Percentiles rank a stretch among this genome's conserved stretches.
Evolutionary conservation across 2,329 filamentous ascomycete species (phyloP).

Genomic region (Pseudopyricularia cyperi): DNA sequence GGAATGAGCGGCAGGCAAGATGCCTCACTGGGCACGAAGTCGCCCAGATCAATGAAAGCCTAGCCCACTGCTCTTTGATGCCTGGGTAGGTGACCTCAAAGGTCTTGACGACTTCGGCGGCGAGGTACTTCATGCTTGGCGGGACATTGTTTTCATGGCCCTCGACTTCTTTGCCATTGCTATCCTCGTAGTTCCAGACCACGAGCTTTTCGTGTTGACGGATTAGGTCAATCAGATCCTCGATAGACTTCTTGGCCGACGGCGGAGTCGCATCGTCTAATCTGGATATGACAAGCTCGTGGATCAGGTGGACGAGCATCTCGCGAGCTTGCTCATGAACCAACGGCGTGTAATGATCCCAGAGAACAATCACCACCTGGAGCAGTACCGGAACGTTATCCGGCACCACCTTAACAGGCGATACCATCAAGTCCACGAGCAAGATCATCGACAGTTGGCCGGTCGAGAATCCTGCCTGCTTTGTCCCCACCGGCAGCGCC

Average conservation of each 20-base stretch:
- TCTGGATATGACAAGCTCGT: constrained; percentile 75
- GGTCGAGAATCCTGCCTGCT: constrained; percentile 80
- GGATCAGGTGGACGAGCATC: constrained; percentile 95
- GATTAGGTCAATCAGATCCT: constrained; percentile 78
- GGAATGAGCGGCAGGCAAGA: constrained; percentile 91
- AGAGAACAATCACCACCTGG: constrained; percentile 84
- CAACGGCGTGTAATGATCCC: constrained; percentile 92
- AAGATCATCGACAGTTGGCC: constrained; percentile 89
- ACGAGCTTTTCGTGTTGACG: constrained; percentile 73
- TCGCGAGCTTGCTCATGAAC: constrained; percentile 95
- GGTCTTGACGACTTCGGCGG: constrained; percentile 68
- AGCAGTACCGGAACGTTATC: constrained; percentile 77
- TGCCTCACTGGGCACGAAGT: constrained; percentile 93
- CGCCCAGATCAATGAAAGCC: constrained; percentile 84
- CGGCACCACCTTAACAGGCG: constrained; percentile 65
- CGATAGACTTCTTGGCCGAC: constrained; percentile 55
- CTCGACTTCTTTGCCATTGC: constrained; percentile 58
- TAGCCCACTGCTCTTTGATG: constrained; percentile 84
- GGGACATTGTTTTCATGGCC: constrained; percentile 71
- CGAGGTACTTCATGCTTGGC: constrained; percentile 73
- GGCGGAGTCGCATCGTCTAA: constrained; percentile 57
- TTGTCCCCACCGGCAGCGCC: constrained; percentile 75
- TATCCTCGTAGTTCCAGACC: constrained; percentile 90
- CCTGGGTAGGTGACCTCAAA: constrained; percentile 76
- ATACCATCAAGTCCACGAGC: constrained; percentile 90